Evolutionary conservation across 2,329 filamentous ascomycete species (phyloP), one percentile per base, ranked within the genome.

Genomic region (Sporothrix brunneoviolacea): DNA sequence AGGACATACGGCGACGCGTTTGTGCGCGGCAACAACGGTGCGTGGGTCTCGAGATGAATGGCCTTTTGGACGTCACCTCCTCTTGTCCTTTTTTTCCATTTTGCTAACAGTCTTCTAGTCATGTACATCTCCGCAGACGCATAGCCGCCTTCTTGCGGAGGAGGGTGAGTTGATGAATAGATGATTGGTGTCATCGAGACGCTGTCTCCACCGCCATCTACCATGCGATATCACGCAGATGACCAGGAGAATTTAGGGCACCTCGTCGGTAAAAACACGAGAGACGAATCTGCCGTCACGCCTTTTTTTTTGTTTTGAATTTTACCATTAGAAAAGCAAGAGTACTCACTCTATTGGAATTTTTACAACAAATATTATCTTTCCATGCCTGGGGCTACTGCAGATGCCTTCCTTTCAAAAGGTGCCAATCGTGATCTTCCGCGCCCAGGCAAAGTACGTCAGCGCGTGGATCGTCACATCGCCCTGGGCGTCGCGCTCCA

Each of bases 1-100:
- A 80, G 88, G 61, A 86, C 80, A 49, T 96, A 95, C 65, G 91
- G 91, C 8, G 91, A 97, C 74, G 89, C 91, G 5, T 97, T 97
- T 67, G 87, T 97, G 52, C 80, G 91, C 67, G 91, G 91, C 60
- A 97, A 97, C 71, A 97, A 97, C 64, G 91, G 91, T 59, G 28
- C 38, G 58, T 94, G 60, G 63, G n/a, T n/a, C n/a, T n/a, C n/a
- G n/a, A n/a, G n/a, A n/a, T n/a, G n/a, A n/a, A n/a, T n/a, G n/a
- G n/a, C n/a, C n/a, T n/a, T n/a, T n/a, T n/a, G 71, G 60, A 28
- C 24, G 24, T 30, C 8, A 4, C 8, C 41, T 33, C 51, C 6
- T 9, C 13, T 21, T 16, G 10, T 35, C 4, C 13, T 16, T n/a
- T 8, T 30, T 39, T 18, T 37, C n/a, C n/a, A n/a, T n/a, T 9